Evolutionary conservation across 75 land plant genomes (phyloP), one percentile per base, ranked within the genome.

Genomic region (Chamaecyparis obtusa): DNA sequence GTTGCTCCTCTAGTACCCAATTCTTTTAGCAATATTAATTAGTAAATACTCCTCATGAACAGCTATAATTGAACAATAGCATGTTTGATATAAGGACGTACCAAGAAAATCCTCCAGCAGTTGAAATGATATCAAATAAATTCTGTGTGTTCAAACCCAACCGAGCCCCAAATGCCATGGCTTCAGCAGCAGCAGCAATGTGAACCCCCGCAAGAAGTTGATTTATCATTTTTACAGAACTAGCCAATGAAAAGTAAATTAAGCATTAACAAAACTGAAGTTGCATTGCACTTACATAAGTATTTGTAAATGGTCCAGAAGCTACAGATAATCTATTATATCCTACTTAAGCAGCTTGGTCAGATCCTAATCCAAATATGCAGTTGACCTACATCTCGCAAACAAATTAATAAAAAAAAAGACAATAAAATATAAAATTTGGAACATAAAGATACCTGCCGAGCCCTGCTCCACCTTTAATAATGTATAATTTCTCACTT

Each of bases 151-250:
- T 88, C 44, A 98, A 90, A 83, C 97, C 96, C 71, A 95, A 79
- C 51, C 95, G 94, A 79, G 99, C 99, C 44, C 96, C 99, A 89
- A 98, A 94, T 44, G 99, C 99, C 95, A 98, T 94, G 35, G 98
- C 99, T 90, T 98, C 99, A 64, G 99, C 99, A 64, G 97, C 88
- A 83, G 95, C 86, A 76, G 97, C 99, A 71, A 98, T 95, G 85
- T 98, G 99, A 87, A 98, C 96, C 84, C 99, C 99, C 84, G 99
- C 99, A 83, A 98, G 95, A 85, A 98, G 90, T 87, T 98, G 99
- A 91, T 98, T 98, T 54, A 95, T 93, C 99, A 98, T 97, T 89
- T 98, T 98, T 43, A 98, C 95, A 87, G 89, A 90, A 89, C 99
- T 98, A 87, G n/a, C 92, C 51, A 54, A 82, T 15, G 88, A 55